A percentile compares a stretch with the other conserved stretches of the same genome.
phyloP scores from a whole-genome alignment of 192 early-diverging fungal genomes.

The Linderina pennispora region DNA sequence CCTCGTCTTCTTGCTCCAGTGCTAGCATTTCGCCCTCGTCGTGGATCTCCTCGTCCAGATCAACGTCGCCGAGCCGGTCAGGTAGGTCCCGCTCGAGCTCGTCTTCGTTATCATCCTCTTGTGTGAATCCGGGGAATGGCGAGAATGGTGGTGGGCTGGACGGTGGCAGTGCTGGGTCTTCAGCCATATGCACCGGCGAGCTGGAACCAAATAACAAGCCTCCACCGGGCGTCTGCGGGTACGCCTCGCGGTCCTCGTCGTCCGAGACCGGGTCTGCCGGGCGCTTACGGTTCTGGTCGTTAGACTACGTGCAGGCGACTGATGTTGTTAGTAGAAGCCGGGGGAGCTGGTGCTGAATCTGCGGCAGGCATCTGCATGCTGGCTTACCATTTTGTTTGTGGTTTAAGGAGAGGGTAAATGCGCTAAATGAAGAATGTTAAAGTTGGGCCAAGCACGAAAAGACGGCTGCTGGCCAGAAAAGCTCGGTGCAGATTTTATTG shows the following conservation, averaged over 20 bases:
- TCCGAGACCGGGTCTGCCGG: constrained; percentile 34
- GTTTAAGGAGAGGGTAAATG: too few species aligned
- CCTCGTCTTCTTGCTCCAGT: constrained; percentile 57
- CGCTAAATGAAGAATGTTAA: too few species aligned
- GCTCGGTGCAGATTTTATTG: too few species aligned
- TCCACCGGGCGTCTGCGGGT: constrained; percentile 40
- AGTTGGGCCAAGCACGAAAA: too few species aligned
- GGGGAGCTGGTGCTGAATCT: too few species aligned
- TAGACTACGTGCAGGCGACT: too few species aligned
- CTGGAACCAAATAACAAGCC: constrained; percentile 41
- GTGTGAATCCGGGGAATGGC: constrained; percentile 20
- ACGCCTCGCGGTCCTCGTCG: constrained; percentile 5
- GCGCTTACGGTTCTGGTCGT: constrained; percentile 29
- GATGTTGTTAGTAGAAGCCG: too few species aligned
- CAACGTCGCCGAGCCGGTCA: constrained; percentile 17
- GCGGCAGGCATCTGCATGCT: too few species aligned
- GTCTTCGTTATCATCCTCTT: constrained; percentile 1
- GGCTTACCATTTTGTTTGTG: too few species aligned
- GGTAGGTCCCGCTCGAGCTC: constrained; percentile 19
- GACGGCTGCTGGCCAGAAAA: too few species aligned
- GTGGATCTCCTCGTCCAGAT: constrained; percentile 14
- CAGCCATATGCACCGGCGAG: constrained; percentile 19
- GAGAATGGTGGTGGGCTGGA: constrained; percentile 41
- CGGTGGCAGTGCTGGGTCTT: constrained; percentile 27
- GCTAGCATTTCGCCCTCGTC: constrained; percentile 40